Evolutionary conservation across 768 basidiomycete species (phyloP).

Genomic region (Erythrobasidium yunnanense): DNA sequence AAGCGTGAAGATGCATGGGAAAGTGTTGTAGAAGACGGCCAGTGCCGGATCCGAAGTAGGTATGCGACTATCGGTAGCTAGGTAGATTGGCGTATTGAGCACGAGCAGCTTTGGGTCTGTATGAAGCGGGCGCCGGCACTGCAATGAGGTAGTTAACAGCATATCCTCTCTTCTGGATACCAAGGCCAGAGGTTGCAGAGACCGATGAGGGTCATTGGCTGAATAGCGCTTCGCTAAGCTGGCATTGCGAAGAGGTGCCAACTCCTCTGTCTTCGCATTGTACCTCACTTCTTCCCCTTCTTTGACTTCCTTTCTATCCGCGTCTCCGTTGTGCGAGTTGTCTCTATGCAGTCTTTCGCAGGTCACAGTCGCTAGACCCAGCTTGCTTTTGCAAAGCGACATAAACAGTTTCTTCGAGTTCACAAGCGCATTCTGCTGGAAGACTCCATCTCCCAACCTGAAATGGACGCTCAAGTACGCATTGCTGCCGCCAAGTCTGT

Average conservation of each 20-base stretch:
- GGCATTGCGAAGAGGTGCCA: no score
- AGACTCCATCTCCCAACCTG: constrained; percentile 59
- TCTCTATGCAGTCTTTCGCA: background rate
- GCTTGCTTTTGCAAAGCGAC: constrained; percentile 49
- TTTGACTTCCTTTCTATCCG: background rate
- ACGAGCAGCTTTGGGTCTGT: constrained; percentile 38
- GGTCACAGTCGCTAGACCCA: constrained; percentile 44
- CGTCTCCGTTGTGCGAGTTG: background rate
- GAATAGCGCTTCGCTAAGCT: background rate
- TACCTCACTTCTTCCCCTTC: no score
- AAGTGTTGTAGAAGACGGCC: constrained; percentile 47
- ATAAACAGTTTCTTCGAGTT: constrained; percentile 52
- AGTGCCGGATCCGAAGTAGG: constrained; percentile 47
- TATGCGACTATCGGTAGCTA: constrained; percentile 53
- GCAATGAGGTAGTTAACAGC: constrained; percentile 35
- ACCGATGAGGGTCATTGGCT: constrained; percentile 28
- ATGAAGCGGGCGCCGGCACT: constrained; percentile 47
- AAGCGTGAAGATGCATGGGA: constrained; percentile 57
- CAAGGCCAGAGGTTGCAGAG: constrained; percentile 32
- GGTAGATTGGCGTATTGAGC: constrained; percentile 55
- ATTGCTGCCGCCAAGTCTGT: constrained; percentile 43
- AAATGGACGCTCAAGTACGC: constrained; percentile 57
- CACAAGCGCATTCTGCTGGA: constrained; percentile 44
- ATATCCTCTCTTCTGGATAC: constrained; percentile 39
- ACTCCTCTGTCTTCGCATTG: no score